Evolutionary conservation across 2,329 filamentous ascomycete species (phyloP), one percentile per base, ranked within the genome.

Genomic region (Arthroderma sp.): DNA sequence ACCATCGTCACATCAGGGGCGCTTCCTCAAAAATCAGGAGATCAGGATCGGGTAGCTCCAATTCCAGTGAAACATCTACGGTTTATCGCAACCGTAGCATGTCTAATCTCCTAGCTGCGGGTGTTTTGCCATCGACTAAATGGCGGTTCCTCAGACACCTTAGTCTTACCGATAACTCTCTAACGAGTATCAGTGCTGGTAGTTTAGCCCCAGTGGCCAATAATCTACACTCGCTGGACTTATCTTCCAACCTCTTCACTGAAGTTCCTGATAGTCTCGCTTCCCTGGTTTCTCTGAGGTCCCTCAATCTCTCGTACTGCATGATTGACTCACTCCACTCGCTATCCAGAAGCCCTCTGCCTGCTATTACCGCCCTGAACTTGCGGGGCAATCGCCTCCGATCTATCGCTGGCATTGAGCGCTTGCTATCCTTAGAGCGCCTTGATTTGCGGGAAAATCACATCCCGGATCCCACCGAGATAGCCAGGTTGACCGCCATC

Each of bases 281-380:
- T 8, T 84, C 78, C 6, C 70, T 98, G 47, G 87, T 86, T 15
- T 82, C 86, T 29, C 74, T 98, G n/a, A 80, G 88, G 51, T 88
- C 91, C 27, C 69, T 98, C 44, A 96, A 98, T 57, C 72, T 98
- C 28, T 94, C 89, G 3, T 84, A 94, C 57, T 96, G 89, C 72
- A 95, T 96, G 88, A 96, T 98, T 50, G 85, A 89, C 54, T 91
- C 87, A 10, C 72, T 98, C 45, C 84, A 93, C 56, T 94, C 89
- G 1, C 71, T 98, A 36, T 80, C 80, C 2, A 80, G 83, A 50
- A 91, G 83, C 56, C 86, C 91, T 8, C 73, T 98, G 4, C 89
- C 91, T 29, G 89, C 91, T 15, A 94, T 98, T 50, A 93, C 85
- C 1, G 88, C 88, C 1, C 71, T 98, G 46, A 96, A 96, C 57